Evolutionary conservation across 2,329 filamentous ascomycete genomes (phyloP).

Genomic region (Epichloe glyceriae): DNA sequence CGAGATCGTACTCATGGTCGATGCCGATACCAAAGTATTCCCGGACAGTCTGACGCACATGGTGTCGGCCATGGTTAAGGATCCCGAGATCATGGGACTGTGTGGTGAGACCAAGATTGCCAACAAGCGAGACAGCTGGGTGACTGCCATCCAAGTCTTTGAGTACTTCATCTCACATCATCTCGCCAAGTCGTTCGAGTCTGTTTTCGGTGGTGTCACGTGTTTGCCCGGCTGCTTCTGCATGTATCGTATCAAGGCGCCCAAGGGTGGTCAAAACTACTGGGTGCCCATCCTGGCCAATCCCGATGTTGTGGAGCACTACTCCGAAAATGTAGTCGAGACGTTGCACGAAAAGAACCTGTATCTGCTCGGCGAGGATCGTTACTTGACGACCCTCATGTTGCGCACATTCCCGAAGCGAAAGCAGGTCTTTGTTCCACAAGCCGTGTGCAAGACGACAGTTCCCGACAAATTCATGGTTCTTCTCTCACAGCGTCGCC

Average conservation of each 20-base stretch:
- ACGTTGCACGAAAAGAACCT: slow-evolving; percentile 97
- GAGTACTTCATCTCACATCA: slow-evolving; percentile 99
- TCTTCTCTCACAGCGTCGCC: slow-evolving; percentile 80
- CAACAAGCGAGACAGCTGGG: slow-evolving; percentile 91
- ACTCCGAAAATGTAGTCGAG: slow-evolving; percentile 97
- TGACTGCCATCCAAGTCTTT: slow-evolving; percentile 96
- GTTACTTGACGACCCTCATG: slow-evolving; percentile 94
- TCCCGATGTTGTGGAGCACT: slow-evolving; percentile 96
- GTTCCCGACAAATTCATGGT: slow-evolving; percentile 90
- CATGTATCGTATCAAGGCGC: slow-evolving; percentile 99
- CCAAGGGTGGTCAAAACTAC: slow-evolving; percentile 96
- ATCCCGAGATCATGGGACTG: slow-evolving; percentile 97
- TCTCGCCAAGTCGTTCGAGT: slow-evolving; percentile 92
- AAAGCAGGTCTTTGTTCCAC: slow-evolving; percentile 96
- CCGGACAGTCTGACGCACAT: slow-evolving; percentile 97
- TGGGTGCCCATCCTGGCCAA: slow-evolving; percentile 99
- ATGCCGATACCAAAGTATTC: slow-evolving; percentile 98
- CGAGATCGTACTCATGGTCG: slow-evolving; percentile 96
- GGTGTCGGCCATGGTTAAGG: slow-evolving; percentile 97
- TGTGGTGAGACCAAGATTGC: slow-evolving; percentile 99
- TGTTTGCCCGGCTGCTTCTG: slow-evolving; percentile 98
- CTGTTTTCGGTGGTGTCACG: slow-evolving; percentile 96
- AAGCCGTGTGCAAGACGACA: slow-evolving; percentile 97
- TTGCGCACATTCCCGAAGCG: slow-evolving; percentile 96
- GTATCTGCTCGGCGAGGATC: slow-evolving; percentile 82